A percentile compares a stretch with the other conserved stretches of the same genome.
These are phyloP conservation scores for Dissophora globulifera DNA, from an alignment of 192 early-diverging fungal species.

Conservation along the genomic window DNA sequence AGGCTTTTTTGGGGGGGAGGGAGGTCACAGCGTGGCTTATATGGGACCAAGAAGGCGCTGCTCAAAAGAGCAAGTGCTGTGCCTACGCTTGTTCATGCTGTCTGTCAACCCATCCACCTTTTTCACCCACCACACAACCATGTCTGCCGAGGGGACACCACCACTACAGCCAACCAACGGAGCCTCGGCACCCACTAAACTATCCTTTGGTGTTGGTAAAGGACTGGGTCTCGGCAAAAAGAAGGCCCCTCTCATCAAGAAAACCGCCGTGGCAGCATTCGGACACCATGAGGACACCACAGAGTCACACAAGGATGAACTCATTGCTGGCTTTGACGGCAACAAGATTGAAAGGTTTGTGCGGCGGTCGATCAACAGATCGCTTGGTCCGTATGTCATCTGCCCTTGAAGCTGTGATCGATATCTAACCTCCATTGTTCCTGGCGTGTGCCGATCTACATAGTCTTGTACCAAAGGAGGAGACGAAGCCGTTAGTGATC, in stretches of 20 bases:
- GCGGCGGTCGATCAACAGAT: not conserved
- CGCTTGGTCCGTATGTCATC: not conserved
- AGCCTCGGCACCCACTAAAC: slow-evolving; percentile 19
- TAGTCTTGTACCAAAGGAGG: slow-evolving; percentile 51
- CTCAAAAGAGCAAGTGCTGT: not conserved
- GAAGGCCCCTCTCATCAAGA: slow-evolving; percentile 21
- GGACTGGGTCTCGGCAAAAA: slow-evolving; percentile 16
- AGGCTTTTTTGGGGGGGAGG: no score
- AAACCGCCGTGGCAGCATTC: slow-evolving; percentile 24
- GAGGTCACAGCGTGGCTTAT: no score
- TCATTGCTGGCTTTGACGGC: slow-evolving; percentile 59
- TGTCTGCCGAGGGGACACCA: slow-evolving; percentile 21
- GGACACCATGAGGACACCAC: slow-evolving; percentile 53
- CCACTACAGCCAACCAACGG: slow-evolving; percentile 7
- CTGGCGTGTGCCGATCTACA: no score
- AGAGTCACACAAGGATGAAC: slow-evolving; percentile 46
- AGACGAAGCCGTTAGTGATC: slow-evolving; percentile 53
- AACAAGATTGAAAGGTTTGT: slow-evolving; percentile 58
- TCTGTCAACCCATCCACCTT: no score
- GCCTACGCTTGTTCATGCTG: no score
- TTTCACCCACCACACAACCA: not conserved
- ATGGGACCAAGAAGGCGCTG: not conserved
- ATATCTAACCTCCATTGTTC: slow-evolving; percentile 1
- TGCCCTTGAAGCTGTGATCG: not conserved
- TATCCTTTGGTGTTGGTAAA: slow-evolving; percentile 24